Evolutionary conservation across 768 basidiomycete species (phyloP), one percentile per base, ranked within the genome.

Genomic region (Dioszegia crocea): DNA sequence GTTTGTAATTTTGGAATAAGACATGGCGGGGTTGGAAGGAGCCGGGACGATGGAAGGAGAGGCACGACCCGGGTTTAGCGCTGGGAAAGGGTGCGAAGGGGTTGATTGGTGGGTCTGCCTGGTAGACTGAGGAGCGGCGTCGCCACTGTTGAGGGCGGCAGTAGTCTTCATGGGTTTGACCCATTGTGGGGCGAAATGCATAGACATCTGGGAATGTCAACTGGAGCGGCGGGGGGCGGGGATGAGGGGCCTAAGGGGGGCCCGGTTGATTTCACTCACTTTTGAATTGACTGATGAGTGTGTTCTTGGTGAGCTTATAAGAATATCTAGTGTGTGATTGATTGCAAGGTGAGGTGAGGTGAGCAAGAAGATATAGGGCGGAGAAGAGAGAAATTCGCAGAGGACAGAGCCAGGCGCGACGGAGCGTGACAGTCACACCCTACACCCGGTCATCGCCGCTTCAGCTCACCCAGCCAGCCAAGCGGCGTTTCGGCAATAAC

Each of bases 111-210:
- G 16, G n/a, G 39, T 40, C 38, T 46, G 16, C 19, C 36, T 48
- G 27, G 60, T 21, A 26, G 67, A 58, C n/a, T 56, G 39, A 26
- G 57, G 46, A 24, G 40, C 41, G 19, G 57, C 44, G 29, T 41
- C 38, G 55, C 56, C 12, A 60, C 63, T 10, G 63, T 60, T 11
- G 31, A 61, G 30, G 11, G 61, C 61, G 14, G 61, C 56, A 17
- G 73, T 57, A 16, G 69, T 66, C 50, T 74, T 74, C 69, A 74
- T 71, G 43, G 74, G 68, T 43, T 74, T 75, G 61, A 74, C 72
- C 74, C 74, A 77, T 68, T 74, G 72, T 55, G 76, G 76, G 24
- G 71, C 76, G 57, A 77, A 77, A 51, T 77, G 76, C 56, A 77
- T 69, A n/a, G 76, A 77, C 72, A 74, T 74, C 67, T 71, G 59